phyloP scores from a whole-genome alignment of 768 basidiomycete species.

The Jaapia argillacea region DNA sequence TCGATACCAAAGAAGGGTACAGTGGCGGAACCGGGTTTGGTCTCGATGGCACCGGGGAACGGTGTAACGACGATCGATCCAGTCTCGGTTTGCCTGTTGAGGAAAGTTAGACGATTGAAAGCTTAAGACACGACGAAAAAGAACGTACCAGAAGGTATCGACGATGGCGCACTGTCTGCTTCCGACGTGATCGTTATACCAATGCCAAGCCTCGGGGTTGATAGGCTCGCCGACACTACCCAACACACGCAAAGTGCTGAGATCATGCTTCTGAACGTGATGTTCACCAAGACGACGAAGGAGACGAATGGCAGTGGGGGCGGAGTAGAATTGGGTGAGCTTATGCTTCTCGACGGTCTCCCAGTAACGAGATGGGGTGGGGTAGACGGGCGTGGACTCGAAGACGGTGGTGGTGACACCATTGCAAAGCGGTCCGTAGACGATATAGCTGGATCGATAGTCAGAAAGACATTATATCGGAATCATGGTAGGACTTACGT shows the following conservation, averaged over 20 bases:
- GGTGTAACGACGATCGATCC: constrained; percentile 93
- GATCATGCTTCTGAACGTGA: constrained; percentile 76
- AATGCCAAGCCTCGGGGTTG: constrained; percentile 98
- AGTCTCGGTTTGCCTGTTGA: constrained; percentile 89
- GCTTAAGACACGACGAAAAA: constrained; percentile 1
- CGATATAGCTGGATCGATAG: constrained; percentile 53
- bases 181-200: constrained; percentile 97
- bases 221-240: constrained; percentile 97
- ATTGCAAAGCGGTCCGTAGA: constrained; percentile 92
- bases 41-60: constrained; percentile 90
- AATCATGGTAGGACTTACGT: constrained; percentile 33
- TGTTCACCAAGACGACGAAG: constrained; percentile 79
- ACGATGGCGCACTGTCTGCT: constrained; percentile 83
- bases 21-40: constrained; percentile 94
- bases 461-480: not conserved
- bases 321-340: constrained; percentile 93
- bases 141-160: constrained; percentile 73
- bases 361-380: constrained; percentile 96
- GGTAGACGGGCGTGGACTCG: constrained; percentile 95
- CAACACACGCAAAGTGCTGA: constrained; percentile 74
- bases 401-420: constrained; percentile 85
- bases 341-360: constrained; percentile 88
- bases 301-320: constrained; percentile 94
- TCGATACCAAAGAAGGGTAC: constrained; percentile 98
- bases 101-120: constrained; percentile 5